Evolutionary conservation across 345 rosid genomes (phyloP).

Genomic region (Populus nigra): DNA sequence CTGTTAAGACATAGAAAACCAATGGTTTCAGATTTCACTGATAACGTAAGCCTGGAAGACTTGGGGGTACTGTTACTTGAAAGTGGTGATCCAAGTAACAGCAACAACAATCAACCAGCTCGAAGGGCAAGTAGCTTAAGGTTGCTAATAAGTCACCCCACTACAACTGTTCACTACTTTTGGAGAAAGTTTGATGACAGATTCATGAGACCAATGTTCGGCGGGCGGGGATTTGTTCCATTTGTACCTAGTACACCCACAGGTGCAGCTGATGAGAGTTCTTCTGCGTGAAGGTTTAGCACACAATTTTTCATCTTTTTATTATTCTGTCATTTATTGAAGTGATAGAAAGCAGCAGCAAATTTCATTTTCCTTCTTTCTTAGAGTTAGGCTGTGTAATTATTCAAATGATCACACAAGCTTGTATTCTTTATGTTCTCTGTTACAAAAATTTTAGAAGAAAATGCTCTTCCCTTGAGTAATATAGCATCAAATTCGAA

Average conservation of each 20-base stretch:
- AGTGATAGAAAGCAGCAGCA: neutral
- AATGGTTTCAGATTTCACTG: constrained; percentile 39
- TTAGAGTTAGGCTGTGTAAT: too few relatives aligned
- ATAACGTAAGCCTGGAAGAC: constrained; percentile 54
- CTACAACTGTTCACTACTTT: constrained; percentile 49
- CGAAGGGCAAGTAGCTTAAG: constrained; percentile 39
- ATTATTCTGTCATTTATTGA: neutral
- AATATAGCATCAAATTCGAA: neutral
- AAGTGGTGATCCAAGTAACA: constrained; percentile 36
- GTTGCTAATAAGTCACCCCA: constrained; percentile 47
- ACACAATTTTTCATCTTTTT: neutral
- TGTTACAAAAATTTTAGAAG: too few relatives aligned
- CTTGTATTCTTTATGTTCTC: too few relatives aligned
- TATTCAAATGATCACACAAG: too few relatives aligned
- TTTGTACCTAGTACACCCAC: constrained; percentile 51
- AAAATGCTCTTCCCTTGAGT: neutral
- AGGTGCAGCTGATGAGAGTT: constrained; percentile 35
- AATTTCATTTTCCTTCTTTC: too few relatives aligned
- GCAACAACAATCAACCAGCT: constrained; percentile 7
- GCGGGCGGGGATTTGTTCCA: constrained; percentile 67
- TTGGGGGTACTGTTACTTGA: constrained; percentile 47
- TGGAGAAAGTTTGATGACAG: constrained; percentile 72
- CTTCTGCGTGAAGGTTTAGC: constrained; percentile 8
- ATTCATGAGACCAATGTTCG: constrained; percentile 70
- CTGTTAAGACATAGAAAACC: constrained; percentile 38